phyloP scores from a whole-genome alignment of 2,329 filamentous ascomycete species.

The Clonostachys solani region DNA sequence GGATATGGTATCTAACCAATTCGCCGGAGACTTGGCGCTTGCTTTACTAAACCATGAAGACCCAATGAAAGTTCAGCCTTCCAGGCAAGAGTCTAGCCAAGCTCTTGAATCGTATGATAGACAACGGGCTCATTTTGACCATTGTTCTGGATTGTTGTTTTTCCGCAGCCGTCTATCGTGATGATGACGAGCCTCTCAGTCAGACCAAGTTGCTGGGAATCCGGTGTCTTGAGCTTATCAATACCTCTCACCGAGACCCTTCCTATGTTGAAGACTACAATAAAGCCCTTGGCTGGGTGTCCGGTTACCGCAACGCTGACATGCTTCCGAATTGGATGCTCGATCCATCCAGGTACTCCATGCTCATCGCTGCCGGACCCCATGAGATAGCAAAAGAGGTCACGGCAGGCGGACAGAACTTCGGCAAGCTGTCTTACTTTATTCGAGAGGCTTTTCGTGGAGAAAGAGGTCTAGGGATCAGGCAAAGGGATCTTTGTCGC shows the following conservation, averaged over 20 bases:
- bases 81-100: background rate
- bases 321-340: background rate
- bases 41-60: background rate
- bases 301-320: background rate
- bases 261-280: background rate
- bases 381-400: background rate
- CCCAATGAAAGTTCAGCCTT: background rate
- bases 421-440: background rate
- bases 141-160: background rate
- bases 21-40: background rate
- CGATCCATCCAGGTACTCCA: background rate
- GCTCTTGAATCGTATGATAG: background rate
- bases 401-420: background rate
- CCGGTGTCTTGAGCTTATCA: background rate
- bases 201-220: background rate
- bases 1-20: background rate
- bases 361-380: background rate
- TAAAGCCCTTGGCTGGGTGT: background rate
- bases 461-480: background rate
- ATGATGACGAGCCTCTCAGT: background rate
- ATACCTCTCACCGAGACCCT: background rate
- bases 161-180: background rate
- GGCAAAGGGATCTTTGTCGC: background rate
- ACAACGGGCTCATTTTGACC: background rate
- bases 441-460: background rate